Percentiles rank a stretch among this genome's conserved stretches.
Conservation (phyloP, 179 eudicot genomes). For the Nepenthes alata region DNA sequence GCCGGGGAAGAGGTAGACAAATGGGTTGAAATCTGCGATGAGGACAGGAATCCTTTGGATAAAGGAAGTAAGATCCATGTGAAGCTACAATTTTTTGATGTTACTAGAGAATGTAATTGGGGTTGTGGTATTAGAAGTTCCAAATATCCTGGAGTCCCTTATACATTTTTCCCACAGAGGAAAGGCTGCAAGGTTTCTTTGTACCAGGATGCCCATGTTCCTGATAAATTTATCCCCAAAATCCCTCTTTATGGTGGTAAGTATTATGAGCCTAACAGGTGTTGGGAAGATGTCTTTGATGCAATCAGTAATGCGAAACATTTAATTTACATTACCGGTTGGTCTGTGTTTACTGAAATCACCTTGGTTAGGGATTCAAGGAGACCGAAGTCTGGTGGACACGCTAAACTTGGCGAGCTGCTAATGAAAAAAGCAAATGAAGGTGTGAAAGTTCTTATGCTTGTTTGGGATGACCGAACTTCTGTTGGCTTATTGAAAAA, state of each 20-base stretch:
- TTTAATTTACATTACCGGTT: constrained; percentile 41
- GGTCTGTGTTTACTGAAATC: constrained; percentile 44
- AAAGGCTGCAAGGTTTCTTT: constrained; percentile 37
- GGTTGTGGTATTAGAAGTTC: constrained; percentile 26
- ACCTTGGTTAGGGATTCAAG: constrained; percentile 31
- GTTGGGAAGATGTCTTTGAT: constrained; percentile 48
- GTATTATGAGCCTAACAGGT: constrained; percentile 34
- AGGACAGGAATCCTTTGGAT: constrained; percentile 28
- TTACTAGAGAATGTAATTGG: constrained; percentile 24
- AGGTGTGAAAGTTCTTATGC: constrained; percentile 44
- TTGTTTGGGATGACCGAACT: constrained; percentile 53
- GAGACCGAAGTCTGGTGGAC: constrained; percentile 36
- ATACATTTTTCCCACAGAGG: constrained; percentile 34
- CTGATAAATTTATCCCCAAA: constrained; percentile 33
- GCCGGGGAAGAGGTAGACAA: constrained; percentile 29
- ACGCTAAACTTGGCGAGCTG: constrained; percentile 31
- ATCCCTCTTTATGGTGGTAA: constrained; percentile 34
- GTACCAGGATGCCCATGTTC: constrained; percentile 46
- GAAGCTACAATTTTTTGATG: constrained; percentile 28
- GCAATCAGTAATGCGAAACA: constrained; percentile 35
- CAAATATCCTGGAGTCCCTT: constrained; percentile 42
- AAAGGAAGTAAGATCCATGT: constrained; percentile 39
- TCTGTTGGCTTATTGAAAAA: constrained; percentile 29
- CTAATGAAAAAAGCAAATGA: constrained; percentile 39
- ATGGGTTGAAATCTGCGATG: constrained; percentile 38